Percentiles rank a stretch among this genome's conserved stretches.
These are phyloP conservation scores for Sclerotinia trifoliorum DNA, from an alignment of 2,329 filamentous ascomycete species.

Conservation along the genomic window DNA sequence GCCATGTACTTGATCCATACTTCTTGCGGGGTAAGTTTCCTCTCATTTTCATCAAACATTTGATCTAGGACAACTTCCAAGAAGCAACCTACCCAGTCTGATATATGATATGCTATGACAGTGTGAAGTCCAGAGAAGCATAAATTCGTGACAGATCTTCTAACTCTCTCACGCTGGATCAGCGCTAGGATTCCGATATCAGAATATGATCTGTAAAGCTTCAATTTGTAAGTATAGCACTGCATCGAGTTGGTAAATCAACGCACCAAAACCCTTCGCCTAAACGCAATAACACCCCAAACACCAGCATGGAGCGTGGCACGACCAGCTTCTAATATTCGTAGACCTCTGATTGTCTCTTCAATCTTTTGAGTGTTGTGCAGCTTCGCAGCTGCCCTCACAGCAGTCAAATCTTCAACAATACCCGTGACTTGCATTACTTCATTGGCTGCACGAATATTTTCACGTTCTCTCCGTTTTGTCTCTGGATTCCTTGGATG, in stretches of 20 bases:
- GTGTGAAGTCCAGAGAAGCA: slow-evolving; percentile 37
- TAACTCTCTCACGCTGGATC: slow-evolving; percentile 32
- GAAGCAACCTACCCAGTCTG: slow-evolving; percentile 33
- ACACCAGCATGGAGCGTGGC: slow-evolving; percentile 35
- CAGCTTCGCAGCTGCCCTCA: slow-evolving; percentile 31
- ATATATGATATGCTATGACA: slow-evolving; percentile 35
- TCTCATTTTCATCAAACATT: slow-evolving; percentile 29
- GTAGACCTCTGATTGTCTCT: slow-evolving; percentile 36
- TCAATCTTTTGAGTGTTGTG: slow-evolving; percentile 28
- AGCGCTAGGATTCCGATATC: slow-evolving; percentile 33
- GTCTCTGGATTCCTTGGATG: slow-evolving; percentile 40
- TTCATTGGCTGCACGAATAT: slow-evolving; percentile 41
- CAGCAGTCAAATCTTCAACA: slow-evolving; percentile 37
- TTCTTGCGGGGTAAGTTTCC: slow-evolving; percentile 25
- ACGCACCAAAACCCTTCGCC: slow-evolving; percentile 38
- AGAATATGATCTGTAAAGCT: slow-evolving; percentile 40
- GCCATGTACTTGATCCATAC: slow-evolving; percentile 17
- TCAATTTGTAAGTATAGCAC: slow-evolving; percentile 4
- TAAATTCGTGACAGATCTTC: slow-evolving; percentile 28
- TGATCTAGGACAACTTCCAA: slow-evolving; percentile 31
- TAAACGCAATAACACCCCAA: slow-evolving; percentile 40
- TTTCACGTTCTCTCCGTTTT: slow-evolving; percentile 37
- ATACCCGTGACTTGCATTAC: slow-evolving; percentile 41
- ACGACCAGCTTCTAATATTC: slow-evolving; percentile 36
- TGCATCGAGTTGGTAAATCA: not conserved